Evolutionary conservation across 495 filamentous ascomycete genomes (phyloP).

Genomic region (Penicillium chermesinum): DNA sequence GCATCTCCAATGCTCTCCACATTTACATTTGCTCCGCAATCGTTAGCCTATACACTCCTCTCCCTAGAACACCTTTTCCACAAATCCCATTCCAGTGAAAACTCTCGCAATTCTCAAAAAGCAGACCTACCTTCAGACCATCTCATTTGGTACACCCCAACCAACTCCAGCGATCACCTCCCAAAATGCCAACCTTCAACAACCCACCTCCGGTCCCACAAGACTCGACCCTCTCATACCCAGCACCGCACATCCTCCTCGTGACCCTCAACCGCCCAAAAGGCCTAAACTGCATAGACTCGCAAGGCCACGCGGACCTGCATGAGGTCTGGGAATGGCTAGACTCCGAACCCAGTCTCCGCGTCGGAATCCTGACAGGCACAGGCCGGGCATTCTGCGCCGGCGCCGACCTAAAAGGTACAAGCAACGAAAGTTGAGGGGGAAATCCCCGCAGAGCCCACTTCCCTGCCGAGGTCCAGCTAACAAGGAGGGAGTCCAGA

Average conservation of each 20-base stretch:
- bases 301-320: constrained; percentile 48
- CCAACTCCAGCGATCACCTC: neutral
- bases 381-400: constrained; percentile 55
- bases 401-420: constrained; percentile 54
- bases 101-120: too few species aligned
- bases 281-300: constrained; percentile 47
- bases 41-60: neutral
- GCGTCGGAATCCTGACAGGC: constrained; percentile 53
- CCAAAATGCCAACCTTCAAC: constrained; percentile 23
- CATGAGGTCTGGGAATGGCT: constrained; percentile 52
- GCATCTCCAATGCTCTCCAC: constrained; percentile 24
- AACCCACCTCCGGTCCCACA: constrained; percentile 35
- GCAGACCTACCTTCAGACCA: neutral
- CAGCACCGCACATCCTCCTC: constrained; percentile 44
- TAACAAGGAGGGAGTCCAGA: constrained; percentile 21
- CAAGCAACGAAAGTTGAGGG: neutral
- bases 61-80: neutral
- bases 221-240: constrained; percentile 38
- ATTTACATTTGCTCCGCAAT: constrained; percentile 2
- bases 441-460: too few species aligned
- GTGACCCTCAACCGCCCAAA: constrained; percentile 45
- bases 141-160: neutral
- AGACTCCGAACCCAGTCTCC: constrained; percentile 49
- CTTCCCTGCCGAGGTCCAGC: neutral
- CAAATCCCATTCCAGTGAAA: too few species aligned